phyloP scores from a whole-genome alignment of 768 basidiomycete genomes.

The Boletus subparvulus region DNA sequence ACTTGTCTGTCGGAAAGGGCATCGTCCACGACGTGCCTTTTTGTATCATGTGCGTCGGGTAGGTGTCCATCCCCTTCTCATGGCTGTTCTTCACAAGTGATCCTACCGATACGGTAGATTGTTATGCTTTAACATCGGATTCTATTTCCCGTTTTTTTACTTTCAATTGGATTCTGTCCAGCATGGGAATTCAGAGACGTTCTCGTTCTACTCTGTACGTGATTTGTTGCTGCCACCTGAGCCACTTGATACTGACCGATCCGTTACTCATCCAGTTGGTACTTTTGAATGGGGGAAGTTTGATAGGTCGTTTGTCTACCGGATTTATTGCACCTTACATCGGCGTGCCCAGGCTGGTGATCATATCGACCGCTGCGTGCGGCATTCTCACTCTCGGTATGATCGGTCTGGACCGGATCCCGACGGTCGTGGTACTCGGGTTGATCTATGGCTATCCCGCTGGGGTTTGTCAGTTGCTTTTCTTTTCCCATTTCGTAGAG shows the following conservation, averaged over 20 bases:
- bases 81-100: not conserved
- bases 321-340: constrained; percentile 41
- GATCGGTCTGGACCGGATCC: constrained; percentile 37
- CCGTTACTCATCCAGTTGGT: constrained; percentile 38
- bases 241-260: not conserved
- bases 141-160: constrained; percentile 56
- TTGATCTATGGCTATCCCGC: constrained; percentile 48
- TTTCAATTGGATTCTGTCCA: constrained; percentile 52
- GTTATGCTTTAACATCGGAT: constrained; percentile 33
- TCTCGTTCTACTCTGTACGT: constrained; percentile 58
- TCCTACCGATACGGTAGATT: constrained; percentile 4
- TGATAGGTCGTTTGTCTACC: constrained; percentile 51
- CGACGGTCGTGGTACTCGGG: constrained; percentile 40
- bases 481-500: not conserved
- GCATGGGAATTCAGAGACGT: constrained; percentile 43
- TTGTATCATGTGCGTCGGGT: constrained; percentile 22
- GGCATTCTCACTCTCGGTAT: constrained; percentile 44
- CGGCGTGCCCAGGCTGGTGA: constrained; percentile 46
- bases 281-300: constrained; percentile 50
- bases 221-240: not conserved
- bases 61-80: not conserved
- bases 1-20: constrained; percentile 17
- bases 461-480: constrained; percentile 37
- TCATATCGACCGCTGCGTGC: constrained; percentile 33
- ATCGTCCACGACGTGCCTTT: constrained; percentile 17